Percentiles rank a stretch among this genome's conserved stretches.
Conservation (phyloP, 768 basidiomycete genomes). For the Kwoniella sp. region DNA sequence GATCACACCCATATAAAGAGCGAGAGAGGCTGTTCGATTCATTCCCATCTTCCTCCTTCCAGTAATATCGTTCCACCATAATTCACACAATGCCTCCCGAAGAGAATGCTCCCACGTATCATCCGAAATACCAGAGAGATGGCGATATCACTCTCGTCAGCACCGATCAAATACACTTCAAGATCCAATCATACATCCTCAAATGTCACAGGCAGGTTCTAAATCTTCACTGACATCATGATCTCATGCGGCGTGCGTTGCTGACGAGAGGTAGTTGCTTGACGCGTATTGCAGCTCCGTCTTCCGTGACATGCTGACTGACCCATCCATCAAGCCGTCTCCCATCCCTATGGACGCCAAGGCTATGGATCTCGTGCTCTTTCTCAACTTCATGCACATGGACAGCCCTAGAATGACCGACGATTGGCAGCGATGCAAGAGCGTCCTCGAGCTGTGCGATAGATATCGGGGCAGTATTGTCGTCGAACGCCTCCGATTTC, state of each 20-base stretch:
- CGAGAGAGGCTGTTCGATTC: too few species aligned
- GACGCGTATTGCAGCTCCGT: background rate
- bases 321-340: background rate
- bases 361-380: background rate
- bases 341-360: conserved; percentile 8
- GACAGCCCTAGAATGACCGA: background rate
- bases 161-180: conserved; percentile 8
- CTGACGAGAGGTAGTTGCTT: background rate
- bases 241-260: background rate
- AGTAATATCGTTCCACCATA: too few species aligned
- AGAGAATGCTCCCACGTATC: background rate
- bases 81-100: too few species aligned
- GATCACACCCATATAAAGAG: too few species aligned
- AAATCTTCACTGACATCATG: background rate
- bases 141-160: background rate
- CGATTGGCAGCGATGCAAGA: background rate
- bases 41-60: too few species aligned
- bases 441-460: background rate
- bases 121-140: too few species aligned
- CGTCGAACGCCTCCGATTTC: background rate
- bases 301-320: background rate
- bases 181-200: background rate
- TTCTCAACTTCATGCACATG: conserved; percentile 4
- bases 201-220: background rate
- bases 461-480: background rate